These are phyloP conservation scores for Xerocomellus amylosporus DNA, from an alignment of 768 basidiomycete species.

Conservation along the genomic window DNA sequence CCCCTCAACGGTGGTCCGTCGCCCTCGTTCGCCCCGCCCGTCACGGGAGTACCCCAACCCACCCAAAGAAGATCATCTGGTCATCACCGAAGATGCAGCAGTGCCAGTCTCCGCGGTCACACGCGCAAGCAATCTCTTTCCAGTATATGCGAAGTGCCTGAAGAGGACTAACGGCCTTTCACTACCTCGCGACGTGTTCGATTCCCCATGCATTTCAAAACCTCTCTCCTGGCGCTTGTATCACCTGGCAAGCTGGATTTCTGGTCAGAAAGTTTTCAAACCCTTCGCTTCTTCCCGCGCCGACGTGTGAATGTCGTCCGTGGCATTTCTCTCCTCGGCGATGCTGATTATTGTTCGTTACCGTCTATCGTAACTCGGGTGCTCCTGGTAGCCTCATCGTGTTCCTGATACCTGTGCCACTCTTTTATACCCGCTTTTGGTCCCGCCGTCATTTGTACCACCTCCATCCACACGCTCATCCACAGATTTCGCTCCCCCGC, in stretches of 20 bases:
- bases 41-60: conserved; percentile 7
- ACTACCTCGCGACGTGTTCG: background rate
- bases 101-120: conserved; percentile 32
- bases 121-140: conserved; percentile 31
- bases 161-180: conserved; percentile 32
- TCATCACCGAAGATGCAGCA: conserved; percentile 32
- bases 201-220: background rate
- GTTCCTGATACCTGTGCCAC: conserved; percentile 32
- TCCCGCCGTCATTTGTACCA: conserved; percentile 28
- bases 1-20: conserved; percentile 18
- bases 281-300: conserved; percentile 10
- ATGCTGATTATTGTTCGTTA: conserved; percentile 26
- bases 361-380: conserved; percentile 14
- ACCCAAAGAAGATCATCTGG: conserved; percentile 16
- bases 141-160: conserved; percentile 33
- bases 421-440: conserved; percentile 26
- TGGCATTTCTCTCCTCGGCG: conserved; percentile 14
- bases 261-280: conserved; percentile 6
- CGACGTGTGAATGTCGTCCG: conserved; percentile 15
- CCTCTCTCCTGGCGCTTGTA: conserved; percentile 2
- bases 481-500: conserved; percentile 12
- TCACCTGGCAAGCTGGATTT: conserved; percentile 22
- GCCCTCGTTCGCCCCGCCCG: conserved; percentile 8
- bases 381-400: conserved; percentile 14
- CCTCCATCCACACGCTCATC: conserved; percentile 17